Evolutionary conservation across 2,329 filamentous ascomycete species (phyloP), one percentile per base, ranked within the genome.

Genomic region (Stachybotrys elegans): DNA sequence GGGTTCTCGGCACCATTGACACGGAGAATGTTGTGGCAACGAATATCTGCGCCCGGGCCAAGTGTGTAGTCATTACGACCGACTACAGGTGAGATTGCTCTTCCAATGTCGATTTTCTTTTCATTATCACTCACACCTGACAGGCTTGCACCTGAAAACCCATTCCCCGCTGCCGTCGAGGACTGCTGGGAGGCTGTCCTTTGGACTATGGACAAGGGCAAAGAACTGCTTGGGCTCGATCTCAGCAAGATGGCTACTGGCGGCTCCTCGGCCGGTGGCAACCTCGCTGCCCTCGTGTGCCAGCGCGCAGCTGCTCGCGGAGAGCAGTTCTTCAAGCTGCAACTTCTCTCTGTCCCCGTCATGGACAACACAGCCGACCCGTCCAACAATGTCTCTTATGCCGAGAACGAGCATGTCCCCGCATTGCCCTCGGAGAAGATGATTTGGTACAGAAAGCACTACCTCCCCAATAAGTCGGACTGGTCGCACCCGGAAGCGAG

Each of bases 371-470:
- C 74, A 1, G 76, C 76, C 6, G 61, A 61, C 13, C 43, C 46
- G 0, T 25, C 43, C 8, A 52, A 44, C 22, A 75, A 67, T 44
- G 53, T 58, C 1, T 72, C 73, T 4, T 82, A 73, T 67, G 63
- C 58, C 14, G 67, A 70, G 36, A 77, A 76, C 53, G 64, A 78
- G 51, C 63, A 71, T 52, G 68, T 70, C 0, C 70, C 76, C 1
- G 73, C 76, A 0, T 64, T 81, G 2, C 72, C 77, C 0, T 74
- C 76, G 0, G 61, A 62, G 4, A 80, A 81, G 57, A 81, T 81
- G 78, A 55, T 76, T 40, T 81, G 78, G 78, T 82, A 78, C 53
- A 66, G 78, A n/a, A 55, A 68, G 16, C 73, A 78, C 55, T 81
- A 81, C 57, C 66, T 82, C 2, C 76, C 76, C 0, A 60, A 73